Evolutionary conservation across 108 stramenopile species (phyloP).

Genomic region (Fistulifera pelliculosa): DNA sequence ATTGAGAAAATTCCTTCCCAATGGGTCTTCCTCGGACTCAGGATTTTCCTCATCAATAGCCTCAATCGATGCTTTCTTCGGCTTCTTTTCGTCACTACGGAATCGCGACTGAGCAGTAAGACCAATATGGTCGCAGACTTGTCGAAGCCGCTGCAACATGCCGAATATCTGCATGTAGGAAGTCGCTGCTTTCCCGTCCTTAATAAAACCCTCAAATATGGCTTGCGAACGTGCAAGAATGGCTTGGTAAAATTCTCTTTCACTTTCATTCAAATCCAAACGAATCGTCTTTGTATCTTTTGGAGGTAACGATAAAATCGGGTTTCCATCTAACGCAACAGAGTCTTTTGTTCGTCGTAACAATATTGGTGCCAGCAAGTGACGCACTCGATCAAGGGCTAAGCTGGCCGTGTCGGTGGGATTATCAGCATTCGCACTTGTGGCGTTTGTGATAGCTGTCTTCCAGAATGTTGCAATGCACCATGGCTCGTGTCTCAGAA

Average conservation of each 20-base stretch:
- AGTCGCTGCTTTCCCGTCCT: conserved; percentile 58
- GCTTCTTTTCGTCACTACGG: conserved; percentile 25
- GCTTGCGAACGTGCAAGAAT: conserved; percentile 49
- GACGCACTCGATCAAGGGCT: conserved; percentile 61
- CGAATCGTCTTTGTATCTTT: conserved; percentile 53
- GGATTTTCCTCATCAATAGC: too few species aligned
- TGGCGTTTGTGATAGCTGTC: conserved; percentile 40
- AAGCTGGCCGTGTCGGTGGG: conserved; percentile 11
- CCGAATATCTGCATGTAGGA: conserved; percentile 79
- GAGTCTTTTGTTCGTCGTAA: conserved; percentile 74
- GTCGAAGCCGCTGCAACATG: conserved; percentile 65
- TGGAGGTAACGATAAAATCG: conserved; percentile 66
- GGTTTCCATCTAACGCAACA: conserved; percentile 51
- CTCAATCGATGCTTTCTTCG: not conserved
- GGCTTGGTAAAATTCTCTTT: conserved; percentile 78
- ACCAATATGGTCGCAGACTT: conserved; percentile 76
- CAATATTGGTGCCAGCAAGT: conserved; percentile 61
- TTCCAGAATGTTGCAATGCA: conserved; percentile 68
- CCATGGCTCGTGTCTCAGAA: conserved; percentile 79
- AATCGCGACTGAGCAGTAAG: conserved; percentile 56
- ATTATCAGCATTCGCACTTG: conserved; percentile 13
- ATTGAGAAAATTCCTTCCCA: conserved; percentile 8
- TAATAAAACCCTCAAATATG: conserved; percentile 68
- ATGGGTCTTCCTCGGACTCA: conserved; percentile 6
- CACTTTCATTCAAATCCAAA: conserved; percentile 48